Evolutionary conservation across 2,329 filamentous ascomycete species (phyloP), one percentile per base, ranked within the genome.

Genomic region (Cytospora leucostoma): DNA sequence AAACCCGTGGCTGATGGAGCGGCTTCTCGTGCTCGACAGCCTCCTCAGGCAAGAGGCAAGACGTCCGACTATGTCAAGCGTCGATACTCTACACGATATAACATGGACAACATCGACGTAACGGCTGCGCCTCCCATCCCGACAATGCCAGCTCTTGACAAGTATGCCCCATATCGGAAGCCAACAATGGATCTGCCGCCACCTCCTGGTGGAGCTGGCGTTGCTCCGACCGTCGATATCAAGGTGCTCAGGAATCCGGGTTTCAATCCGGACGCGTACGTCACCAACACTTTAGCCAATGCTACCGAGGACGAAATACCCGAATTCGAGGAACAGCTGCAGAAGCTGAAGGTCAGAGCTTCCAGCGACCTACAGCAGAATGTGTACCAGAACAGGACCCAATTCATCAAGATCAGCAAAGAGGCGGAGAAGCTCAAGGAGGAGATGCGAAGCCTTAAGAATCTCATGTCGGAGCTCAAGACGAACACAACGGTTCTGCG

Each of bases 331-430:
- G 82, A 85, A 56, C 87, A 88, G 27, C 80, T 97, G 51, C 87
- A 88, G 67, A 89, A 89, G 70, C 82, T 95, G 62, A 94, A 94
- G 76, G 84, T 84, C 68, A 86, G 91, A 62, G 93, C 92, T 10
- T 89, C 90, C 6, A 84, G 87, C 56, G 93, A 98, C 70, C 82
- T 99, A 27, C 94, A 98, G 76, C 92, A 96, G 73, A 98, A 93
- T 76, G 90, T 99, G 57, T 94, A 96, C 77, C 93, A 97, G 75
- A 99, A 99, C 76, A 88, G 95, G 56, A 96, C 92, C 0, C 95
- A 98, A 72, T 99, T 99, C 73, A 98, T 99, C 81, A 96, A 96
- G 77, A 98, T 99, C 76, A 97, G 93, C 74, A 97, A 98, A 77
- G 95, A 99, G 78, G 95, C 96, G 2, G 95, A 99, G 77, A 97